Base-by-base conservation (phyloP, 306 rosid genomes). In the cucumber (Cucumis sativus) region DNA sequence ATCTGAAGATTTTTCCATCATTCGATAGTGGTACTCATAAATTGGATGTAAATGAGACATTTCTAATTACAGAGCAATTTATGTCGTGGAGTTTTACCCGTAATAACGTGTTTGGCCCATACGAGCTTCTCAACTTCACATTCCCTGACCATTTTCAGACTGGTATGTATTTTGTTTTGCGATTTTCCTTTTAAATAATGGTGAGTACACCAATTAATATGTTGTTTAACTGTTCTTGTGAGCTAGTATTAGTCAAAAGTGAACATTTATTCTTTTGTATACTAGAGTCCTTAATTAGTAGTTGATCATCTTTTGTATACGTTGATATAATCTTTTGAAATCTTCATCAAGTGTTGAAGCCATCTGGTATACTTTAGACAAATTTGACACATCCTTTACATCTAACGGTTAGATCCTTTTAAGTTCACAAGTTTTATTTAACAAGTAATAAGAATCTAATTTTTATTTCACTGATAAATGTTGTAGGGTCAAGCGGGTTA, bases 101-200 rank as follows among this genome's bases (percentile, higher is more conserved):
- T 45, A 71, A 45, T 7, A 93, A 90, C 79, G 33, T 89, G 28
- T 89, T 89, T 78, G 98, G 98, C 83, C 98, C 98, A 5, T 95
- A 90, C 74, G 98, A 95, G 83, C 92, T 95, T 78, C 79, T 90
- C 79, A 89, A 88, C 80, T 82, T 89, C 88, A 86, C 88, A 58
- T 86, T 91, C 66, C 84, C 54, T 21, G 92, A 88, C 39, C 91
- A 83, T 81, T 88, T 81, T 77, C 76, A 80, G 47, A 17, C 80
- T 75, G 43, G 98, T 95, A 83, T 61, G 90, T 82, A 67, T 82
- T 75, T 80, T 78, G 61, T 62, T 73, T 84, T 70, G 41, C 30
- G 6, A 37, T 35, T 5, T 33, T 69, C 39, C 39, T 69, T 69
- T 43, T 66, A n/a, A 66, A 66, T 40, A 66, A 69, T 21, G 30